Base-by-base conservation (phyloP, 2,329 filamentous ascomycete species). In the Elsinoe ampelina region DNA sequence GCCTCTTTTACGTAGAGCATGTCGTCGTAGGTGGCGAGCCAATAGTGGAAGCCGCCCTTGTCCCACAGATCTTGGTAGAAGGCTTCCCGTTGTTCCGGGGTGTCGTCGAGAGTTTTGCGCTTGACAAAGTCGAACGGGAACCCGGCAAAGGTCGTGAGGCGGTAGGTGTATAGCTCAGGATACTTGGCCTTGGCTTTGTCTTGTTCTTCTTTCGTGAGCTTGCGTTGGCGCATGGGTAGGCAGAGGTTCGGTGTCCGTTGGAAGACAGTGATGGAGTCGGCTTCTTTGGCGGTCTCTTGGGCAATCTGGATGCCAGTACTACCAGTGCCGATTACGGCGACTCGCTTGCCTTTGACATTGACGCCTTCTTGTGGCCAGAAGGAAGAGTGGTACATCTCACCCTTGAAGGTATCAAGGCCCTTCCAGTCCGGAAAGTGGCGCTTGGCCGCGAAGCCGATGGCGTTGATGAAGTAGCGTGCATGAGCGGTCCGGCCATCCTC, bases 241-340 rank as follows among this genome's bases (percentile, higher is more conserved):
- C 80, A 80, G 4, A 85, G 72, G 57, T 85, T 86, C 0, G 84
- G 84, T 1, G 83, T 86, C 10, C 84, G 77, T 61, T 86, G 80
- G 66, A 86, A 85, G 22, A 86, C 79, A 1, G 72, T 75, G 2
- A 87, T 66, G 1, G 70, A 71, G 1, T 59, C 60, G 17, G 66
- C 67, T 30, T 66, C 60, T 39, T 65, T 64, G 35, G 64, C 64
- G 2, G 65, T 60, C 55, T 69, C 66, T 39, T 70, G 67, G 2
- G 65, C 66, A 32, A 68, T 66, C 55, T 75, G 73, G 3, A 75
- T 69, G 4, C 69, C 73, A 0, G 72, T 73, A 2, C 72, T 70
- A 5, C 73, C 73, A 7, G 71, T 73, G 1, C 73, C 73, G 13
- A 75, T 70, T 1, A 75, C 63, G 2, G 69, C 73, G 7, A 73